A percentile compares a stretch with the other conserved stretches of the same genome.
These are phyloP conservation scores for Axilococcus clingmanii DNA, from an alignment of 139 green algal species.

Conservation along the genomic window DNA sequence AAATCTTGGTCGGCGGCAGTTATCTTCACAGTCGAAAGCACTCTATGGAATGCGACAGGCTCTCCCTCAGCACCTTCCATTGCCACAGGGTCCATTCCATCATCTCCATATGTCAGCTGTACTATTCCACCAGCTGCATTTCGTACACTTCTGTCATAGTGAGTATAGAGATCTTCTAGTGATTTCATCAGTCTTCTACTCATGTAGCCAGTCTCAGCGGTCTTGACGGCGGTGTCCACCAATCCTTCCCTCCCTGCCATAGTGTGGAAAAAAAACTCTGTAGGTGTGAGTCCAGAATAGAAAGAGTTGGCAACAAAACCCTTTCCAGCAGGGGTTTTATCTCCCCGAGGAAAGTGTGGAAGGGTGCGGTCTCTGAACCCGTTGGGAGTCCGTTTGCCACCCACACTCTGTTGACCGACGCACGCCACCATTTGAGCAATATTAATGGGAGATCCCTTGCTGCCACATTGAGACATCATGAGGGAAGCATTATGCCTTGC, in stretches of 20 bases:
- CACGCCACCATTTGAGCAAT: constrained; percentile 90
- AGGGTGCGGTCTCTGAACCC: constrained; percentile 84
- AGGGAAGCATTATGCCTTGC: constrained; percentile 79
- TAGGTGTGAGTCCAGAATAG: constrained; percentile 81
- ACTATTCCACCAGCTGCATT: constrained; percentile 81
- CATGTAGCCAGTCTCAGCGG: constrained; percentile 98
- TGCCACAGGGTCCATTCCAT: constrained; percentile 81
- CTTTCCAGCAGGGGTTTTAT: constrained; percentile 58
- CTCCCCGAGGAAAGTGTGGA: constrained; percentile 78
- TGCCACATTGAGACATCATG: constrained; percentile 94
- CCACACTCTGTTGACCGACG: constrained; percentile 93
- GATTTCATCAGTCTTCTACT: constrained; percentile 94
- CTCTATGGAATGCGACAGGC: constrained; percentile 53
- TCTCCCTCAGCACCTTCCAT: constrained; percentile 79
- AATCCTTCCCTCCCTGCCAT: constrained; percentile 92
- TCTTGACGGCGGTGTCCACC: constrained; percentile 99
- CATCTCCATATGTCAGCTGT: constrained; percentile 83
- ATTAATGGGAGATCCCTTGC: constrained; percentile 95
- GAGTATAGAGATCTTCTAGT: constrained; percentile 88
- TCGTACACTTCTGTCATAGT: constrained; percentile 91
- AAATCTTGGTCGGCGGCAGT: neutral
- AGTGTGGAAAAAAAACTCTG: constrained; percentile 99
- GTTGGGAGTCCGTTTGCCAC: constrained; percentile 82
- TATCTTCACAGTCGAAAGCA: constrained; percentile 28
- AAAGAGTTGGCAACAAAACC: constrained; percentile 97